Conservation (phyloP, 108 stramenopile species). For the Thalassiosira profunda region DNA sequence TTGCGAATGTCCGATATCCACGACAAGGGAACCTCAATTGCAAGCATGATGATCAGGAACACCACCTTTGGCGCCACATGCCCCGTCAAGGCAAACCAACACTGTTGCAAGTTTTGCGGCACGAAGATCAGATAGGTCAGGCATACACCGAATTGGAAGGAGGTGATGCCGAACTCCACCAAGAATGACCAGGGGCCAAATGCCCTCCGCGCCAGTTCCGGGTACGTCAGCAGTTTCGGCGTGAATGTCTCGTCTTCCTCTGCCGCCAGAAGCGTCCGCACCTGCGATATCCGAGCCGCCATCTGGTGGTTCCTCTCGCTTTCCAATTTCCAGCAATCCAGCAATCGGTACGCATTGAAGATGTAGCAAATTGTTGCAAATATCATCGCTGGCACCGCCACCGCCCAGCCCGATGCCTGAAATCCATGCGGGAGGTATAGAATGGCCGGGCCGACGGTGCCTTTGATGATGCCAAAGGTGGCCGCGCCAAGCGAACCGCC, state of each 20-base stretch:
- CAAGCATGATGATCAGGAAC: slow-evolving; percentile 56
- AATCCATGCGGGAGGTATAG: slow-evolving; percentile 72
- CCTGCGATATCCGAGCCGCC: neutral
- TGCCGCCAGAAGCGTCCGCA: neutral
- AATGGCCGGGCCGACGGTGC: slow-evolving; percentile 71
- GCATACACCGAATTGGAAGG: slow-evolving; percentile 76
- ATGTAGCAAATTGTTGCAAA: slow-evolving; percentile 51
- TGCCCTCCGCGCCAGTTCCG: slow-evolving; percentile 64
- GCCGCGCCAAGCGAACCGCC: slow-evolving; percentile 53
- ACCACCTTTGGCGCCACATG: slow-evolving; percentile 34
- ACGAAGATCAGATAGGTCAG: slow-evolving; percentile 84
- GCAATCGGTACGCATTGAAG: slow-evolving; percentile 44
- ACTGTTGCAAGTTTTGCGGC: slow-evolving; percentile 57
- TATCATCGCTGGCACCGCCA: slow-evolving; percentile 55
- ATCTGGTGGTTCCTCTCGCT: slow-evolving; percentile 1
- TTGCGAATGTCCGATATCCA: slow-evolving; percentile 76
- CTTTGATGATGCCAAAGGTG: slow-evolving; percentile 67
- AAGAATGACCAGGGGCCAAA: slow-evolving; percentile 52
- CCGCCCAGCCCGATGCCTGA: slow-evolving; percentile 51
- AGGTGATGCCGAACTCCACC: slow-evolving; percentile 65
- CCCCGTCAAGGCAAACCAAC: slow-evolving; percentile 7
- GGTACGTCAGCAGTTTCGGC: slow-evolving; percentile 46
- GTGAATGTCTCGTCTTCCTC: neutral
- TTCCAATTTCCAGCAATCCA: slow-evolving; percentile 63
- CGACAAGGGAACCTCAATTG: slow-evolving; percentile 59